Evolutionary conservation across 805 yeast genomes (phyloP), one percentile per base, ranked within the genome.

Genomic region (Candida michaelii): DNA sequence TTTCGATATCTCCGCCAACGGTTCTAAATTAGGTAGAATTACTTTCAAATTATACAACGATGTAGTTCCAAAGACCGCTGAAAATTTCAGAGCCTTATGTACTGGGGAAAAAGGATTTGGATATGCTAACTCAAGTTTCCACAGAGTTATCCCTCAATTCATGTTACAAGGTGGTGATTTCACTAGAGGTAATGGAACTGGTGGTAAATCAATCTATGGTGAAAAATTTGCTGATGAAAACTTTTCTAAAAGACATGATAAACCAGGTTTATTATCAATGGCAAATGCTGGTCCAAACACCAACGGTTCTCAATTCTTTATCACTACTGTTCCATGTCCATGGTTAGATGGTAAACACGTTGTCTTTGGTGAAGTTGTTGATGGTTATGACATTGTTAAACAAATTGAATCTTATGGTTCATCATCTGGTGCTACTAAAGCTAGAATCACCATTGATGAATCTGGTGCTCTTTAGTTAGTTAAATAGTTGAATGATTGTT

Each of bases 51-150:
- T 70, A 59, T 69, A 67, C 62, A 59, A 64, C 60, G 71, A 69
- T 43, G 84, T 75, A 56, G 73, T 68, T 25, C 91, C 91, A 67
- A 83, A 83, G 76, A 84, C 90, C 40, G 76, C 86, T 54, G 89
- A 82, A 67, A 84, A 84, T 69, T 84, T 84, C 78, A 78, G 86
- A 73, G 89, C 89, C 44, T 67, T 84, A 56, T 79, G 85, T 64
- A 84, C 96, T 50, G 96, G 97, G 56, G 96, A 88, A 75, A 85
- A 89, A 79, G 98, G 97, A 49, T 86, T 73, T 59, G 96, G 96
- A 47, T 89, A 83, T 80, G 82, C 83, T 63, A 79, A 76, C 59
- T 86, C 95, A 38, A 74, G 82, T 53, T 90, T 91, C 93, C 97
- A 90, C 88, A 85, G 97, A 76, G 95, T 90, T 53, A 89, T 89